These are phyloP conservation scores for Arthrobotrys megalospora DNA, from an alignment of 2,329 filamentous ascomycete species.

Conservation along the genomic window DNA sequence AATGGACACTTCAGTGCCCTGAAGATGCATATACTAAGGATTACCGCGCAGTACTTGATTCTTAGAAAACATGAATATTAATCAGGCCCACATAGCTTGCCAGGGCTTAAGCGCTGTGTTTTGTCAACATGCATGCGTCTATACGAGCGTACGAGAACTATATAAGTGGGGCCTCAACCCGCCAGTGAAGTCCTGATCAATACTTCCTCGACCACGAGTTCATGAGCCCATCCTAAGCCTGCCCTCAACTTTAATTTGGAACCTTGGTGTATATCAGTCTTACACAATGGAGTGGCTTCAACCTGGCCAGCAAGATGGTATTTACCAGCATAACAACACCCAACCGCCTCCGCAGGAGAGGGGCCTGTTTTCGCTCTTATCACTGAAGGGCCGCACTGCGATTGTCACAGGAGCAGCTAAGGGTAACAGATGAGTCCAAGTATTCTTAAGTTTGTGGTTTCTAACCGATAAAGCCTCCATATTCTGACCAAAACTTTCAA, in stretches of 20 bases:
- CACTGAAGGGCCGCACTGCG: constrained; percentile 37
- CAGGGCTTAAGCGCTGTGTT: constrained; percentile 3
- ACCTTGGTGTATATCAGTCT: neutral
- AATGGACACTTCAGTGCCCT: neutral
- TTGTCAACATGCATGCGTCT: constrained; percentile 10
- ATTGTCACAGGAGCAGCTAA: constrained; percentile 33
- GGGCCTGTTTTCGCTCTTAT: constrained; percentile 14
- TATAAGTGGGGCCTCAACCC: constrained; percentile 1
- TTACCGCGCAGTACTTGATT: neutral
- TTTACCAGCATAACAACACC: constrained; percentile 31
- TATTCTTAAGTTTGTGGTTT: neutral
- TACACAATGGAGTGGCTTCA: constrained; percentile 19
- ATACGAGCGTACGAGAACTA: constrained; percentile 8
- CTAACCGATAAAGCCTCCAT: neutral
- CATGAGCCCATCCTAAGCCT: neutral
- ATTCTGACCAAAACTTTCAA: neutral
- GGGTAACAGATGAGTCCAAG: constrained; percentile 7
- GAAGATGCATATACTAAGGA: neutral
- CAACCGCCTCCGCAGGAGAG: constrained; percentile 12
- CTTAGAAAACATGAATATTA: constrained; percentile 10
- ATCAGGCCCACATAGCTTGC: neutral
- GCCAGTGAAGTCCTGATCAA: neutral
- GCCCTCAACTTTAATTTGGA: neutral
- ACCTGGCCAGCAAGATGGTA: constrained; percentile 16
- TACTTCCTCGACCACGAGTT: neutral